Percentiles rank a stretch among this genome's conserved stretches.
Evolutionary conservation across 805 yeast genomes (phyloP).

Genomic region (Clavispora vitiphila): DNA sequence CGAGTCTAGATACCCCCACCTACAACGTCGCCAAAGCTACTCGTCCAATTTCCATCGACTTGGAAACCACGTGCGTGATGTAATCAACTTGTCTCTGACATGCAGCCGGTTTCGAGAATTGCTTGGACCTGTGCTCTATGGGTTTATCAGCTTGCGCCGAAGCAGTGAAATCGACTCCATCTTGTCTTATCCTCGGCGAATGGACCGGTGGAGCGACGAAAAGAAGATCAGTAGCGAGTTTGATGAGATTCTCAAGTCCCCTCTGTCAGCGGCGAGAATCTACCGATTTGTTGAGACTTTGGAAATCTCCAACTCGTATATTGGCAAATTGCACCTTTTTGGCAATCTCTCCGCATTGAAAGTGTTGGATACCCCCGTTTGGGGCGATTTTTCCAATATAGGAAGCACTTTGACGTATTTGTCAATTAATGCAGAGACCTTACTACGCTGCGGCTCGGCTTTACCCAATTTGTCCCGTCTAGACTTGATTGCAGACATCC

Average conservation of each 20-base stretch:
- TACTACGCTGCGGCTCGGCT: slow-evolving; percentile 7
- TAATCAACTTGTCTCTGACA: slow-evolving; percentile 20
- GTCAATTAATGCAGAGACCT: slow-evolving; percentile 15
- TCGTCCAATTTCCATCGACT: not conserved
- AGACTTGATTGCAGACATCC: slow-evolving; percentile 19
- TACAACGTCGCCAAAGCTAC: not conserved
- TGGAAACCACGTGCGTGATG: not conserved
- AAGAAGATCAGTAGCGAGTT: slow-evolving; percentile 15
- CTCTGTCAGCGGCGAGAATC: not conserved
- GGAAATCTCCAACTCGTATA: slow-evolving; percentile 19
- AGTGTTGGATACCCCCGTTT: slow-evolving; percentile 15
- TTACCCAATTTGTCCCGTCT: slow-evolving; percentile 9
- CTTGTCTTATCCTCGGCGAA: slow-evolving; percentile 17
- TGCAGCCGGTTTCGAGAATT: slow-evolving; percentile 18
- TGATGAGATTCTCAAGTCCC: slow-evolving; percentile 18
- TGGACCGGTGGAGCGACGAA: slow-evolving; percentile 18
- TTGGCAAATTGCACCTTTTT: slow-evolving; percentile 16
- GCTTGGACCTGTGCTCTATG: slow-evolving; percentile 18
- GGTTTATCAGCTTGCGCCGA: slow-evolving; percentile 21
- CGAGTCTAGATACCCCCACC: not conserved
- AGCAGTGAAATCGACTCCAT: slow-evolving; percentile 24
- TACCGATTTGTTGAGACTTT: slow-evolving; percentile 16
- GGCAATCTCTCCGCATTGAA: slow-evolving; percentile 15
- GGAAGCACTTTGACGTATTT: slow-evolving; percentile 7
- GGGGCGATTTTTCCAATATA: not conserved